A percentile compares a stretch with the other conserved stretches of the same genome.
Evolutionary conservation across 2,329 filamentous ascomycete species (phyloP).

Genomic region (Apiospora hydei): DNA sequence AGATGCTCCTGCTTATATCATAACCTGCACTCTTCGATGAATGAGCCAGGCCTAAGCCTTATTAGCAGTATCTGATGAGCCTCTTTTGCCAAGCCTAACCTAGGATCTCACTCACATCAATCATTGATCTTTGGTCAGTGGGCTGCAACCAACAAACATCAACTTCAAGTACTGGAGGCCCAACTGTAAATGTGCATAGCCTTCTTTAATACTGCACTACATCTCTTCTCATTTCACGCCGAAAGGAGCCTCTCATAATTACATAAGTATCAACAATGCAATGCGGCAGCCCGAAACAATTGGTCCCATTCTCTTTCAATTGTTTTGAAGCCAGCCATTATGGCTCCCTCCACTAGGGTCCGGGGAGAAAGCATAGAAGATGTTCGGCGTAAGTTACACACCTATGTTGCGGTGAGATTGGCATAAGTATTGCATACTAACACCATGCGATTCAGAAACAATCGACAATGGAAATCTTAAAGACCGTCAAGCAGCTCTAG

Average conservation of each 20-base stretch:
- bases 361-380: slow-evolving; percentile 20
- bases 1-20: not conserved
- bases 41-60: slow-evolving; percentile 6
- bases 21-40: not conserved
- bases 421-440: not conserved
- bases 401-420: not conserved
- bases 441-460: slow-evolving; percentile 7
- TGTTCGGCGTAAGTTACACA: slow-evolving; percentile 8
- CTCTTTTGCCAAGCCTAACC: not conserved
- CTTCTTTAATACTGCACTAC: not conserved
- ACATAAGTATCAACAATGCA: not conserved
- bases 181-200: slow-evolving; percentile 8
- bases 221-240: not conserved
- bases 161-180: not conserved
- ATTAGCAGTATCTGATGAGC: not conserved
- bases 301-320: not conserved
- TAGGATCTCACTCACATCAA: not conserved
- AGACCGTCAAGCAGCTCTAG: slow-evolving; percentile 49
- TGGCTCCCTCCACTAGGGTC: slow-evolving; percentile 18
- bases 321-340: slow-evolving; percentile 1
- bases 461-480: slow-evolving; percentile 45
- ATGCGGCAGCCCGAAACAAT: not conserved
- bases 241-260: not conserved
- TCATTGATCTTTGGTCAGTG: not conserved
- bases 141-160: not conserved